Evolutionary conservation across 2,329 filamentous ascomycete genomes (phyloP), one percentile per base, ranked within the genome.

Genomic region (Monosporascus sp.): DNA sequence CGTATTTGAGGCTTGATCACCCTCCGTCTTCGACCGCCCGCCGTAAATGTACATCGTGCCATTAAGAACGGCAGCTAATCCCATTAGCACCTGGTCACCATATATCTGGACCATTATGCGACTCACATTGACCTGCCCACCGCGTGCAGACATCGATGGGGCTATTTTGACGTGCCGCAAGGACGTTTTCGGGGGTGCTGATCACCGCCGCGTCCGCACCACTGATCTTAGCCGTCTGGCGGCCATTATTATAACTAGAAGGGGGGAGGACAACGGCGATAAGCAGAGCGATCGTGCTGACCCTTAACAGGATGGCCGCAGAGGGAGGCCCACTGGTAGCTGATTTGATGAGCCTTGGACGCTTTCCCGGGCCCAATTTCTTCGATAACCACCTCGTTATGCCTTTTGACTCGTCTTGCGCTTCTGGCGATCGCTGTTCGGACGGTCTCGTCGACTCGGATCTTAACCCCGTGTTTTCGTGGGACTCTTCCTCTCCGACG

Each of bases 21-120:
- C 67, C 17, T 76, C 68, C 1, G 75, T 80, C 48, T 77, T 86
- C 15, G 82, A 79, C 59, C 86, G 79, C 25, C 88, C 89, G 37
- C 88, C 88, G 60, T 90, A 92, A 51, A 90, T 79, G 65, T 89
- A 92, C 3, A 91, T 64, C 0, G 86, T 91, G 15, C 87, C 88
- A 58, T 90, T 90, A 17, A 92, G 76, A 37, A 88, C 66, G 3
- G 88, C 83, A 55, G 76, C 82, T 81, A 56, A 8, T 48, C 57
- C 57, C 25, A 52, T 53, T 62, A 34, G 42, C n/a, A 41, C 47
- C 18, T 6, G 11, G 2, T 48, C 8, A 31, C 25, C 25, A 37
- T 25, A 20, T 24, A 37, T 44, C 8, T 39, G 15, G 20, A 27
- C n/a, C 41, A 48, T 20, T 24, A 49, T 6, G 18, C 25, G 42